Evolutionary conservation across 306 rosid genomes (phyloP).

Genomic region (Lablab purpureus): DNA sequence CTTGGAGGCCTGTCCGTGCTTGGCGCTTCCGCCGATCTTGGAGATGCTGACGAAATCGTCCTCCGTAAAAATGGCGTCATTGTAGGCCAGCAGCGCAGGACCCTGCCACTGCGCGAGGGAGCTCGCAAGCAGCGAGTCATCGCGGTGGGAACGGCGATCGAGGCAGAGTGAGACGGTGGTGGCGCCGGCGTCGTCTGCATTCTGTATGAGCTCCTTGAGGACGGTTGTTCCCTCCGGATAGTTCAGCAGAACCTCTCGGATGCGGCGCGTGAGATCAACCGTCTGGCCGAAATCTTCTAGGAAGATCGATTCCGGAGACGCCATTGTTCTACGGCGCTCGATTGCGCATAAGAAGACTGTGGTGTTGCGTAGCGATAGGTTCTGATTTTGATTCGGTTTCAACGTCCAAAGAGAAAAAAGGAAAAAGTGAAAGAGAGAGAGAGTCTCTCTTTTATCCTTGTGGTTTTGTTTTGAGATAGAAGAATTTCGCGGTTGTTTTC

Average conservation of each 20-base stretch:
- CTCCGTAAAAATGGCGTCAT: constrained; percentile 86
- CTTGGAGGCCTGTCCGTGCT: constrained; percentile 83
- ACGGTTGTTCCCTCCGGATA: constrained; percentile 98
- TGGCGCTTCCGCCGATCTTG: constrained; percentile 91
- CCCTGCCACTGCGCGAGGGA: constrained; percentile 92
- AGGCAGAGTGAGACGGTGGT: constrained; percentile 83
- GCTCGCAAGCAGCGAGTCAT: constrained; percentile 63
- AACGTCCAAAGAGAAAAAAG: neutral
- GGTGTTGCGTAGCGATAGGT: neutral
- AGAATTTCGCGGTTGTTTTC: constrained; percentile 24
- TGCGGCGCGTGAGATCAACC: constrained; percentile 96
- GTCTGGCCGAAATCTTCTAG: constrained; percentile 96
- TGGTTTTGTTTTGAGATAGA: neutral
- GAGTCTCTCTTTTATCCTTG: neutral
- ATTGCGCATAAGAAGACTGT: constrained; percentile 26
- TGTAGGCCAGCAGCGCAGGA: constrained; percentile 84
- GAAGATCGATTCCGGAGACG: constrained; percentile 67
- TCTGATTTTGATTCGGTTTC: neutral
- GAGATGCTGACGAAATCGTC: constrained; percentile 93
- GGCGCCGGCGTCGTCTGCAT: constrained; percentile 99
- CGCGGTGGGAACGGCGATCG: constrained; percentile 74
- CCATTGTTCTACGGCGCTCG: constrained; percentile 48
- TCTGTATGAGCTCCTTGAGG: constrained; percentile 91
- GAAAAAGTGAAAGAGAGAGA: neutral
- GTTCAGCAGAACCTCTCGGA: constrained; percentile 92